Evolutionary conservation across 208 protist genomes (phyloP), one percentile per base, ranked within the genome.

Genomic region (Crithidia mellificae): DNA sequence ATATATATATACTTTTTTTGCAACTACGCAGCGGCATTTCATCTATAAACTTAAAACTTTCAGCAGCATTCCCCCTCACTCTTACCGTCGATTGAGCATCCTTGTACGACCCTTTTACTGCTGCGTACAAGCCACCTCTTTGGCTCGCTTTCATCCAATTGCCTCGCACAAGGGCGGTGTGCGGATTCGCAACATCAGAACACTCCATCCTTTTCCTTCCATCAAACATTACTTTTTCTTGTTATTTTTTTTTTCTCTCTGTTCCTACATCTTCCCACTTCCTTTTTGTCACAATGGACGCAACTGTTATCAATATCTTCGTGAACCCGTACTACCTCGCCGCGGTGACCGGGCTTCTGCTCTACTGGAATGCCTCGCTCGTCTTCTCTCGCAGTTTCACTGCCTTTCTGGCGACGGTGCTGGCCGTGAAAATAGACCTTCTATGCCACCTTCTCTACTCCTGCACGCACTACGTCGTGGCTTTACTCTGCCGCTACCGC

Each of bases 321-420:
- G 7, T 78, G n/a, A 52, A 43, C 19, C 59, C 62, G 17, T 72
- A 78, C 36, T 51, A 53, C 32, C 4, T 68, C 27, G 34, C 55
- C 8, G 14, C 70, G 15, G 30, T 61, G 50, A 22, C 53, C 15
- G 50, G 53, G 4, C 68, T 90, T 6, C 39, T 87, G 36, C 44
- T 85, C 6, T 83, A 90, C 58, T 90, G 84, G 84, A 85, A 85
- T 67, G 59, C 78, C n/a, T 80, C 74, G 27, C 47, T 55, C 36
- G 52, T 77, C 17, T 12, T 74, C n/a, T 80, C 72, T 43, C 56
- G 65, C 25, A 24, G 53, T 43, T 38, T 76, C 19, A 70, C 70
- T 4, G 70, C 70, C 0, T 64, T 76, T 34, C 52, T 76, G 34
- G 62, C 62, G 17, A 64, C 70, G 25, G 54, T 61, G 29, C 24